These are phyloP conservation scores for Aquilaria malaccensis DNA, from an alignment of 345 rosid species.

Conservation along the genomic window DNA sequence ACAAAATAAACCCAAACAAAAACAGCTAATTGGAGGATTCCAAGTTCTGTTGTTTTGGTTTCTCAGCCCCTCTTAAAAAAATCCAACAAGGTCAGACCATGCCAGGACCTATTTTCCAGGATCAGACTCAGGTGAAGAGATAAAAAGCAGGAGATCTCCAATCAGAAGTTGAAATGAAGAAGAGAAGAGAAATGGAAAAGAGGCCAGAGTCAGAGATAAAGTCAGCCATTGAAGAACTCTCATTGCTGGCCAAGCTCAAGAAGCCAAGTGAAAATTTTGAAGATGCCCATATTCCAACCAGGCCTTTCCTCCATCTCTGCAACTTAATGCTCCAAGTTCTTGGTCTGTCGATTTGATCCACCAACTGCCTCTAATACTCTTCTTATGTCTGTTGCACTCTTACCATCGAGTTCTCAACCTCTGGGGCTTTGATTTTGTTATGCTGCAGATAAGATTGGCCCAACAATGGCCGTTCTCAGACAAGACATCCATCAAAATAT, in stretches of 20 bases:
- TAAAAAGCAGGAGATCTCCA: too few species aligned
- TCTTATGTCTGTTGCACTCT: not conserved
- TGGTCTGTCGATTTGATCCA: constrained; percentile 35
- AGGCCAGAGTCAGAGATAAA: constrained; percentile 53
- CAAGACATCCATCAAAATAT: constrained; percentile 79
- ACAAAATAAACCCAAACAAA: not conserved
- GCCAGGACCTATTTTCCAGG: not conserved
- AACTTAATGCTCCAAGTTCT: constrained; percentile 74
- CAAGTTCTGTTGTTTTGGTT: not conserved
- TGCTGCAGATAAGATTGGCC: constrained; percentile 91
- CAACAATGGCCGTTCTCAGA: constrained; percentile 91
- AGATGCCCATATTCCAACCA: constrained; percentile 44
- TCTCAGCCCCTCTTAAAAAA: not conserved
- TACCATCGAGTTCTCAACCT: not conserved
- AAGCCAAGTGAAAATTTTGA: constrained; percentile 30
- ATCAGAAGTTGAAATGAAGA: constrained; percentile 41
- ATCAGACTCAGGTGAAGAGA: too few species aligned
- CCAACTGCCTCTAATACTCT: not conserved
- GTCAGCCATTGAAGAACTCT: constrained; percentile 76
- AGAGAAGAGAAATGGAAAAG: constrained; percentile 60
- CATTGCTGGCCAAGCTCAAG: constrained; percentile 35
- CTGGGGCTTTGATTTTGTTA: constrained; percentile 8
- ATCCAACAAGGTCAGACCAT: constrained; percentile 1
- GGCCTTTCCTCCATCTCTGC: constrained; percentile 63
- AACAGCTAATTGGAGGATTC: constrained; percentile 3